Evolutionary conservation across 306 rosid species (phyloP), one percentile per base, ranked within the genome.

Genomic region (Malus fusca): DNA sequence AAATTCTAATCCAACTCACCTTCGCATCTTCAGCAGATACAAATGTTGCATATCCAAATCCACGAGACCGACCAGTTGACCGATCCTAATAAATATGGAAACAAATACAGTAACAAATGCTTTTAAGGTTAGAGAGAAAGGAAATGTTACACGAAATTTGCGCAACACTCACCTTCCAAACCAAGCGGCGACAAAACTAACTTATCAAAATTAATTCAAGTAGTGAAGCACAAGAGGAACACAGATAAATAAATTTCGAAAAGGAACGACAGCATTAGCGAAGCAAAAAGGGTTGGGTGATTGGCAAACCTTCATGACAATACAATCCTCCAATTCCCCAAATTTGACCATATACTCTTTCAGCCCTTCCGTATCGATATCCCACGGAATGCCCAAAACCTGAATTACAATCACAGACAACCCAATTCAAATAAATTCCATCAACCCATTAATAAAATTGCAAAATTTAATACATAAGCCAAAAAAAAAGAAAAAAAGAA

Each of bases 11-110:
- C 35, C 33, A 68, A 61, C 80, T 76, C 69, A 92, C 99, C 96
- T 92, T 86, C 11, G 99, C 99, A 86, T 96, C 99, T 79, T 90
- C 99, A 64, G 79, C 88, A 1, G 94, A 89, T 13, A 83, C 85
- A 89, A 96, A 96, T 55, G 99, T 96, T 30, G 92, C 98, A 81
- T 96, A 92, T 72, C 99, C 99, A 85, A 96, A 96, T 25, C 99
- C 98, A 22, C 98, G 99, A 83, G 99, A 96, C 26, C 99, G 83
- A 25, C 98, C 98, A 75, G 93, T 89, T 62, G 98, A 84, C 21
- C 98, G 87, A 82, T 96, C 98, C 99, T 96, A 77, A 75, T 75
- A 72, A 46, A 66, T 31, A 82, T 6, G 22, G 18, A 56, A 51
- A 5, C 11, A 71, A 25, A 11, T 44, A 6, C 25, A 15, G 22